Evolutionary conservation across 2,329 filamentous ascomycete genomes (phyloP).

Genomic region (Alternaria panax): DNA sequence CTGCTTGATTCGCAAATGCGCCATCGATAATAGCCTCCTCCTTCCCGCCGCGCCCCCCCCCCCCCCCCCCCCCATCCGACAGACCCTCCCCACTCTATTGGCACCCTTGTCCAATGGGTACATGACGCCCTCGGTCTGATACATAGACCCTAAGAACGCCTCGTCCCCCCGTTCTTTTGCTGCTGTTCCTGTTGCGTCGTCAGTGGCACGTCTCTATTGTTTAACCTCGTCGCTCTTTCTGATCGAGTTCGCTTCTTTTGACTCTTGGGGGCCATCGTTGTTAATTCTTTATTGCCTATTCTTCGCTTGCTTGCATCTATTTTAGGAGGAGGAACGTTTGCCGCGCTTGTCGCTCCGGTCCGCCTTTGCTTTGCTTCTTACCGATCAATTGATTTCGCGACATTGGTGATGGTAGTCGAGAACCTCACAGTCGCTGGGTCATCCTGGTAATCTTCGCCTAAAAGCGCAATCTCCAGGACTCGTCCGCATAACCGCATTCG

Average conservation of each 20-base stretch:
- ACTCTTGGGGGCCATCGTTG: constrained; percentile 17
- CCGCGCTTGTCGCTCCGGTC: constrained; percentile 4
- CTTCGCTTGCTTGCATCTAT: constrained; percentile 6
- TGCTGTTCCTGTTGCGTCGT: constrained; percentile 5
- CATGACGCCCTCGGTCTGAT: constrained; percentile 14
- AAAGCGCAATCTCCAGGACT: constrained; percentile 30
- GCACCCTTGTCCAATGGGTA: constrained; percentile 9
- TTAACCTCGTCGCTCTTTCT: constrained; percentile 38
- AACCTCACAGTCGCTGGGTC: constrained; percentile 22
- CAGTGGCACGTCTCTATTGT: constrained; percentile 27
- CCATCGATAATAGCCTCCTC: constrained; percentile 18
- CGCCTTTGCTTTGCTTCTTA: constrained; percentile 3
- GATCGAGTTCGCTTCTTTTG: constrained; percentile 19
- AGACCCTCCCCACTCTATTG: constrained; percentile 10
- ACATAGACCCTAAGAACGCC: constrained; percentile 16
- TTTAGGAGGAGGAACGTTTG: constrained; percentile 4
- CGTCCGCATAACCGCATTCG: constrained; percentile 27
- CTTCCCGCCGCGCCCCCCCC: constrained; percentile 4
- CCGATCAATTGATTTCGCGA: constrained; percentile 6
- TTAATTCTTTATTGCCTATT: constrained; percentile 13
- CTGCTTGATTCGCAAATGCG: constrained; percentile 20
- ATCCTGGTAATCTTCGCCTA: constrained; percentile 34
- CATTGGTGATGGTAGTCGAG: constrained; percentile 28
- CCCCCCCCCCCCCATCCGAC: constrained; percentile 7
- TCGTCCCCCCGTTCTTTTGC: constrained; percentile 6